Base-by-base conservation (phyloP, 371 early-diverging fungal species). In the Actinomortierella wolfii region DNA sequence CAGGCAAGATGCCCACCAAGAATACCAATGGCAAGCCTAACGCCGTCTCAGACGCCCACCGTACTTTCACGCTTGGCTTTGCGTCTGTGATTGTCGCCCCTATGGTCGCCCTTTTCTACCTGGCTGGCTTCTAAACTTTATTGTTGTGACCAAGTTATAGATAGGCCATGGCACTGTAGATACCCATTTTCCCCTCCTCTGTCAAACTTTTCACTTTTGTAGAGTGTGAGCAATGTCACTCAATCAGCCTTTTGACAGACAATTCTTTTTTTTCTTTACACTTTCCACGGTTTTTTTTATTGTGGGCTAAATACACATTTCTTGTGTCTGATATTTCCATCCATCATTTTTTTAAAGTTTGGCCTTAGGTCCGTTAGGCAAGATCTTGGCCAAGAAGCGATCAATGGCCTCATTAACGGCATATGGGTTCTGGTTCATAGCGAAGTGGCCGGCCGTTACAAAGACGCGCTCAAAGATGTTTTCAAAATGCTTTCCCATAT, bases 1-100 rank as follows among this genome's bases (percentile, higher is more conserved):
- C 66, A 26, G 67, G 73, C 48, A 55, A 61, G 54, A 59, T 66
- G 62, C 73, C 73, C 11, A 20, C 51, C 55, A 65, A 66, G 57
- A 53, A 40, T 48, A 57, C 54, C 6, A 51, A 40, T 5, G 46
- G 29, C 8, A 40, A 40, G 34, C 13, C 41, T 20, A 25, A 21
- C 3, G 45, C 56, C 6, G 25, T 13, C 34, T 4, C 34, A 11
- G 11, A 11, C 34, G 34, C 34, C 11, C 34, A 34, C 34, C 34
- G 34, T 34, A n/a, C n/a, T 8, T 21, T n/a, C 24, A 15, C 13
- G n/a, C 29, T 53, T 15, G 15, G 7, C 7, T 3, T 46, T 6
- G 20, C 47, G 17, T 21, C 28, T 1, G 8, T 34, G 15, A 28
- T 51, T 43, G 42, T 21, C 9, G 44, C 48, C 13, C 51, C 47